Percentiles rank a stretch among this genome's conserved stretches.
Evolutionary conservation across 495 filamentous ascomycete species (phyloP).

Genomic region (Trichocladium uniseriatum): DNA sequence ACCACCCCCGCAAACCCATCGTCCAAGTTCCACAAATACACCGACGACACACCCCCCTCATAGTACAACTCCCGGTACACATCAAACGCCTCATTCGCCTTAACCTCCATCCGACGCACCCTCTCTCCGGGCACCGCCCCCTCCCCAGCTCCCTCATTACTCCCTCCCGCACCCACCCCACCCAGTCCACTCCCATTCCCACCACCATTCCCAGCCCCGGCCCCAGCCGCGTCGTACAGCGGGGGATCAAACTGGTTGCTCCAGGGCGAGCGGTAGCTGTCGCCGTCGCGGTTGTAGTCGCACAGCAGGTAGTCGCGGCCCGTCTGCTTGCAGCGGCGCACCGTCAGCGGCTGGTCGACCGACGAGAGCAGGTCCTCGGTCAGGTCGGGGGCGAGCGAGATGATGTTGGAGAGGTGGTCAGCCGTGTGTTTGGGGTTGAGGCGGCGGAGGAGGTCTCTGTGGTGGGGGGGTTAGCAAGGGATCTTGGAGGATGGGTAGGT

Average conservation of each 20-base stretch:
- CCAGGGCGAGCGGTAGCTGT: conserved; percentile 95
- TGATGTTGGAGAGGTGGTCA: conserved; percentile 73
- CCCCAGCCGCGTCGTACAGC: conserved; percentile 40
- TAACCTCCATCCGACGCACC: conserved; percentile 86
- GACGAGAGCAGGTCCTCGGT: conserved; percentile 97
- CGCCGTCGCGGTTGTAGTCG: conserved; percentile 99
- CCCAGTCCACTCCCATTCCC: conserved; percentile 10
- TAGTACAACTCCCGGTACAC: conserved; percentile 97
- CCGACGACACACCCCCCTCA: conserved; percentile 87
- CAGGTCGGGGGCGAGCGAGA: conserved; percentile 75
- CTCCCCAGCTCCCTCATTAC: conserved; percentile 42
- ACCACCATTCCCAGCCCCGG: background rate
- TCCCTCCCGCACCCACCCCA: conserved; percentile 28
- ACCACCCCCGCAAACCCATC: conserved; percentile 97
- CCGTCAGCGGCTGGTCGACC: conserved; percentile 87
- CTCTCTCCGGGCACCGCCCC: conserved; percentile 74
- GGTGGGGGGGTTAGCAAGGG: background rate
- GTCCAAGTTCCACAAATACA: conserved; percentile 98
- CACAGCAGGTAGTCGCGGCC: conserved; percentile 95
- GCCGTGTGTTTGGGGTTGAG: conserved; percentile 88
- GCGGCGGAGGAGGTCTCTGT: conserved; percentile 93
- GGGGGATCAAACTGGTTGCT: conserved; percentile 95
- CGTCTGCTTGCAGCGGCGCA: conserved; percentile 75
- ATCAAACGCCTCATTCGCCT: conserved; percentile 92
- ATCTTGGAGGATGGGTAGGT: background rate